Base-by-base conservation (phyloP, 257 asterid species). In the Nicotiana obtusifolia region DNA sequence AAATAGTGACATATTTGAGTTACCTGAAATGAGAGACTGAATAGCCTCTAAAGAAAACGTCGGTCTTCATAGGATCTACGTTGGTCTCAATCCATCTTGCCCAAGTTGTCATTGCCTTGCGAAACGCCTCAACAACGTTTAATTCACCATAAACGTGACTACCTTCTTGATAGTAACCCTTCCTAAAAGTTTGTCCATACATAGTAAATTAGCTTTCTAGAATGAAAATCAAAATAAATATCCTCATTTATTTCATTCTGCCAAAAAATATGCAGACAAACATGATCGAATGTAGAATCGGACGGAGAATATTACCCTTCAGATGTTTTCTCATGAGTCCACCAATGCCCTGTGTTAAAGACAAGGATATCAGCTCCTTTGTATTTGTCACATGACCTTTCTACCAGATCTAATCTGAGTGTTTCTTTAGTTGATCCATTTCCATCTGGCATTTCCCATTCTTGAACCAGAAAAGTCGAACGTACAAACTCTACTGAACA, bases 341-440 rank as follows among this genome's bases (percentile, higher is more conserved):
- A 95, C 99, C 99, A 95, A 77, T 95, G 99, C n/a, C 97, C 99
- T 5, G 98, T 95, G 82, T 95, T 93, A 89, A 95, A 95, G 83
- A 95, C 86, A 10, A 95, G 75, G 19, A 95, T 87, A 81, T 95
- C 97, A 1, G 98, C 98, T 86, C 93, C 99, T 20, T 87, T 92
- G 86, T 95, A 95, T 98, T 92, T 91, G 8, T 90, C 82, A 64
- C 97, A 90, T 14, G 97, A 82, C 44, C 33, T 77, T 82, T 94
- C 99, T 95, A 95, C 93, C 89, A 87, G 82, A 88, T 95, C 99
- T 82, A 95, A 85, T 76, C 98, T 90, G 56, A 95, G 87, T 7
- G 99, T 93, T 85, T 92, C 99, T 73, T 47, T 73, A 67, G 88
- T 73, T 81, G 97, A 82, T 64, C 94, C 94, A 73, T 91, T 93